Base-by-base conservation (phyloP, 306 rosid species). In the Castanea mollissima region DNA sequence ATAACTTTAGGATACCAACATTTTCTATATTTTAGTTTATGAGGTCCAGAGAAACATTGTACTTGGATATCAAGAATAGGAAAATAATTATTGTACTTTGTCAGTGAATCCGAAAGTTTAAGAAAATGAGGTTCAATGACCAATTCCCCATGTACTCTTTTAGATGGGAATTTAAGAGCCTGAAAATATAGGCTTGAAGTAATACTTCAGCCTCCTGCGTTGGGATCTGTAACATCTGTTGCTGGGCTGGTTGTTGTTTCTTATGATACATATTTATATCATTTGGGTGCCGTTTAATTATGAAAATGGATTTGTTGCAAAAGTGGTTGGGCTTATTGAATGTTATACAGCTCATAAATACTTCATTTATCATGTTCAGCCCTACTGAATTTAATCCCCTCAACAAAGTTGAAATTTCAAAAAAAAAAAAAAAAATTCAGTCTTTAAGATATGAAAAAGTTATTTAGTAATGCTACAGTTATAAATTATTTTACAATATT, bases 381-480 rank as follows among this genome's bases (percentile, higher is more conserved):
- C 4, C 27, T 20, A 8, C 21, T 20, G 29, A 20, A 57, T 8
- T 20, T 57, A 21, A 20, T 20, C 0, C 12, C 19, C 21, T 4
- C 62, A n/a, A 19, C n/a, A 13, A 0, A 7, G 21, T 19, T 56
- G 19, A 56, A n/a, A 56, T 18, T 13, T 1, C n/a, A 9, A n/a
- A 55, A 21, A 15, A 15, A 16, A 55, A 18, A 16, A 12, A 12
- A 49, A 0, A 49, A 2, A 13, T 49, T 46, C 54, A 0, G 1
- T 49, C 54, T 35, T 35, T 35, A 2, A 46, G 3, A 46, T 14
- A 0, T 11, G 4, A 4, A 3, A 46, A 49, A 49, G 54, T 11
- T 0, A 38, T 2, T 7, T 2, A 38, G 0, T 38, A 7, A 38
- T 38, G 0, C 6, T 6, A 7, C 1, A 0, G 0, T 2, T 0